phyloP scores from a whole-genome alignment of 306 rosid species.

The Ziziphus jujuba region DNA sequence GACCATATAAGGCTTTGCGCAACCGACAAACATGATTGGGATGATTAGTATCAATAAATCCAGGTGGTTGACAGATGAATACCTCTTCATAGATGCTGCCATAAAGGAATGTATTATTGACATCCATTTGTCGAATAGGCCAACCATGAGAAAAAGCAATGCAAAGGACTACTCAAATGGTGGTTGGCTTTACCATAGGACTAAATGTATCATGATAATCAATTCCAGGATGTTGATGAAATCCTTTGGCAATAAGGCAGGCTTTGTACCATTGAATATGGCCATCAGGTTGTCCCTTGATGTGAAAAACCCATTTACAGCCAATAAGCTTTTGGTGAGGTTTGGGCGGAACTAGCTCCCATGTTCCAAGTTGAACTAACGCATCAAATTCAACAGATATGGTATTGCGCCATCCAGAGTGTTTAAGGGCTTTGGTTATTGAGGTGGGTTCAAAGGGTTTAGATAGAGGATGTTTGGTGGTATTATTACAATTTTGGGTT shows the following conservation, averaged over 20 bases:
- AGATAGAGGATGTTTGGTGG: neutral
- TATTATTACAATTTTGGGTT: neutral
- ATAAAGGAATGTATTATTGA: neutral
- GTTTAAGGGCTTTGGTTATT: neutral
- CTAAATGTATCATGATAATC: neutral
- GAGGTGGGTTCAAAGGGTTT: neutral
- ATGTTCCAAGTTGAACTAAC: neutral
- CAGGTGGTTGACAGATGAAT: neutral
- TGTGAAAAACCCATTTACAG: constrained; percentile 12
- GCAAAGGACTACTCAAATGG: neutral
- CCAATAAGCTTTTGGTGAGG: neutral
- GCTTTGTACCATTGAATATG: neutral
- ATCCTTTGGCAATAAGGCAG: neutral
- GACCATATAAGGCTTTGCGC: too few species aligned
- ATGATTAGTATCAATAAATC: neutral
- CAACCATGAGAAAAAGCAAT: neutral
- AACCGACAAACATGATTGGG: too few species aligned
- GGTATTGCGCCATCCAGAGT: neutral
- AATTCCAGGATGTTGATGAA: neutral
- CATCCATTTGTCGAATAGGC: neutral
- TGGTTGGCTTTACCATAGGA: neutral
- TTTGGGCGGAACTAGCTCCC: neutral
- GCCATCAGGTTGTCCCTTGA: neutral
- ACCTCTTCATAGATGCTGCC: neutral
- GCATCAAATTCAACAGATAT: neutral